Conservation (phyloP, 805 yeast genomes). For the Cyberlindnera samutprakarnensis region DNA sequence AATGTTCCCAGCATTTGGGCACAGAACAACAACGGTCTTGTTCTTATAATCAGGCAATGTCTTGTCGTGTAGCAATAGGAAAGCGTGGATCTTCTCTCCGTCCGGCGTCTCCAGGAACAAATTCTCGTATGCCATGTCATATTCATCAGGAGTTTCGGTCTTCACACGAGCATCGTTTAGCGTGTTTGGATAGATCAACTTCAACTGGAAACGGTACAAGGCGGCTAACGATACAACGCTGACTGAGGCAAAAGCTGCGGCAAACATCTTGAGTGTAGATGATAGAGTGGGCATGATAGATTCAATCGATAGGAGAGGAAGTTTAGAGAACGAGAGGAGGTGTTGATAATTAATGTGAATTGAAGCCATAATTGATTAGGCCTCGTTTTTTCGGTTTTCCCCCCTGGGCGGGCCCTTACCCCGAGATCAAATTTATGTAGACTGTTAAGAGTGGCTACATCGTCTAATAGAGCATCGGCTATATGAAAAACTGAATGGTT, state of each 20-base stretch:
- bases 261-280: constrained; percentile 25
- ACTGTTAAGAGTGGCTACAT: too few relatives aligned
- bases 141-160: constrained; percentile 73
- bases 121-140: constrained; percentile 59
- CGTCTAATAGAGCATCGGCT: too few relatives aligned
- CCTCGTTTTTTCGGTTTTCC: too few relatives aligned
- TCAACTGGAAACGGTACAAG: constrained; percentile 54
- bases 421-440: too few relatives aligned
- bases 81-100: constrained; percentile 61
- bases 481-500: too few relatives aligned
- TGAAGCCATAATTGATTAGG: too few relatives aligned
- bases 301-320: too few relatives aligned
- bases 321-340: too few relatives aligned
- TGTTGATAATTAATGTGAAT: too few relatives aligned
- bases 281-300: too few relatives aligned
- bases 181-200: constrained; percentile 75
- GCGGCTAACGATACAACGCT: constrained; percentile 41
- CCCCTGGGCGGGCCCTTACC: too few relatives aligned
- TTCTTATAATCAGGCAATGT: constrained; percentile 32
- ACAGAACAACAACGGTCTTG: constrained; percentile 69
- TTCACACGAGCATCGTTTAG: constrained; percentile 63
- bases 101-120: constrained; percentile 59
- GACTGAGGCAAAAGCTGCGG: constrained; percentile 36
- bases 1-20: constrained; percentile 95
- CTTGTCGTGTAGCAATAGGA: constrained; percentile 44